Evolutionary conservation across 257 asterid species (phyloP), one percentile per base, ranked within the genome.

Genomic region (Misopates orontium): DNA sequence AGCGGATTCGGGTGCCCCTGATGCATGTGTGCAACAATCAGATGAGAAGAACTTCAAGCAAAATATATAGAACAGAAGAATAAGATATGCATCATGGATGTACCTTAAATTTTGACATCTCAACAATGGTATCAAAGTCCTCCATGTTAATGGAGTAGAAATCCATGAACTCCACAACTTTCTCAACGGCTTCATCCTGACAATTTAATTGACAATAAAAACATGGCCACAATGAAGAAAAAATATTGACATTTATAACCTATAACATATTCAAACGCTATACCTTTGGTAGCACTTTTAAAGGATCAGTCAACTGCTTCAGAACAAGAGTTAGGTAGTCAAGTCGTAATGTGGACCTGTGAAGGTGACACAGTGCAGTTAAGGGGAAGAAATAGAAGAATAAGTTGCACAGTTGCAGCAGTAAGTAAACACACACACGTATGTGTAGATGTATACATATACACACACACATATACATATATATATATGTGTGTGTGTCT

Each of bases 141-240:
- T 86, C 96, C 96, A 84, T 85, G 89, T 80, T 86, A 64, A 90
- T 79, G 57, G 95, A 88, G 84, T 90, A 94, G 10, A 83, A 48
- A 76, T 88, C 96, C 99, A 94, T 94, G 77, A 94, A 90, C 71
- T 85, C 81, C 42, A 94, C 85, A 54, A 88, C 99, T 58, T 55
- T 82, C 74, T 87, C 87, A 63, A 86, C 97, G 53, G 97, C 97
- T 75, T 90, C 96, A 82, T 93, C 99, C 98, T 93, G 80, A 65
- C 44, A 63, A 68, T 72, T 31, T 53, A 55, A 23, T 74, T 50
- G 69, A 47, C 21, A 60, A 62, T 73, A 62, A 52, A 65, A 41
- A 48, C 68, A 31, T 21, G 61, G 57, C 72, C 48, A 56, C 16
- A 39, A 61, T 53, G 14, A 25, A 42, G 32, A 59, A 10, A 56